phyloP scores from a whole-genome alignment of 2,329 filamentous ascomycete species.

The Penicillium griseofulvum region DNA sequence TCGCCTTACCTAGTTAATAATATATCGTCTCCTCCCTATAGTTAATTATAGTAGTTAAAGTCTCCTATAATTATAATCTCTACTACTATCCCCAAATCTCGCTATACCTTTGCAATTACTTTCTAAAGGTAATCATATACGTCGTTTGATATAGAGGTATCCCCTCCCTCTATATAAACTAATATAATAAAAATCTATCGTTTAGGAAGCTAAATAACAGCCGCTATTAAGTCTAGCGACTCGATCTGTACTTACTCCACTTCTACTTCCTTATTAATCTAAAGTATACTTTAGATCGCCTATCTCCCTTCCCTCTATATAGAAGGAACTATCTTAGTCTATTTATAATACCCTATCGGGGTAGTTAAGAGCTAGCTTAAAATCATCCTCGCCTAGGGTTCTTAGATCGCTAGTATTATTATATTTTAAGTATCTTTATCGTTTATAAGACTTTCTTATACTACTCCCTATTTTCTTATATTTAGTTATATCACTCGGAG shows the following conservation, averaged over 20 bases:
- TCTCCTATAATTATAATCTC: conserved; percentile 20
- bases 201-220: neutral
- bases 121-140: conserved; percentile 18
- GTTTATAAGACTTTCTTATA: conserved; percentile 21
- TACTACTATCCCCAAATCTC: conserved; percentile 16
- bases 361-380: neutral
- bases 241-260: conserved; percentile 14
- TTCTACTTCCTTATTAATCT: conserved; percentile 19
- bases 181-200: conserved; percentile 23
- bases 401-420: conserved; percentile 17
- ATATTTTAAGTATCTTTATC: conserved; percentile 10
- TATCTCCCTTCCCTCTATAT: neutral
- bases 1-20: conserved; percentile 37
- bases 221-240: conserved; percentile 19
- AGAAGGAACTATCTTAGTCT: neutral
- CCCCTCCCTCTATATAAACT: conserved; percentile 24
- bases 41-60: conserved; percentile 15
- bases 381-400: conserved; percentile 22
- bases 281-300: conserved; percentile 15
- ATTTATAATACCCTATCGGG: neutral
- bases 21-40: conserved; percentile 30
- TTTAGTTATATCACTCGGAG: conserved; percentile 20
- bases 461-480: conserved; percentile 18
- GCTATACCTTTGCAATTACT: conserved; percentile 19
- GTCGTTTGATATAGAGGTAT: conserved; percentile 14